Conservation (phyloP, 2,329 filamentous ascomycete species). For the Rutstroemia sp. region DNA sequence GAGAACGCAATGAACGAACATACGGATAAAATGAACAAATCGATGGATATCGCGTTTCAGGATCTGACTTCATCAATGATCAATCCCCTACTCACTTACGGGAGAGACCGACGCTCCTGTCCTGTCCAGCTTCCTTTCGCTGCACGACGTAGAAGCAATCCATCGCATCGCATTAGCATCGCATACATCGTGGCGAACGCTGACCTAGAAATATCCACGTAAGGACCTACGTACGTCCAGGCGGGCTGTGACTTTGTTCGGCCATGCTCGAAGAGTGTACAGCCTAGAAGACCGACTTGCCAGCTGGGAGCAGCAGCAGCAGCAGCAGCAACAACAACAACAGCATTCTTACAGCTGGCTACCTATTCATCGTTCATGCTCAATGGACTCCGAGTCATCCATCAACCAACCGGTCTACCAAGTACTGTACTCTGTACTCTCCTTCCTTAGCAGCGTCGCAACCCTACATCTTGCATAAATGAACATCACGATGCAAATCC, state of each 20-base stretch:
- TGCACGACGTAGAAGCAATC: neutral
- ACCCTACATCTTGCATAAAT: slow-evolving; percentile 6
- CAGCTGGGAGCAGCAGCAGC: too few species aligned
- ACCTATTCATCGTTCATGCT: too few species aligned
- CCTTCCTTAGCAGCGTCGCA: too few species aligned
- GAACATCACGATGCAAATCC: neutral
- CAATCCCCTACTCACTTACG: too few species aligned
- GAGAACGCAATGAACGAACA: neutral
- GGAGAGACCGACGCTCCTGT: too few species aligned
- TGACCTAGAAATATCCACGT: neutral
- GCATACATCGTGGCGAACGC: too few species aligned
- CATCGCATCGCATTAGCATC: too few species aligned
- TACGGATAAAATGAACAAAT: neutral
- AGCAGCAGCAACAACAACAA: too few species aligned
- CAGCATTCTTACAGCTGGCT: too few species aligned
- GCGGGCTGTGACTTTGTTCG: neutral
- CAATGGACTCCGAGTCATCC: too few species aligned
- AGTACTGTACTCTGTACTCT: too few species aligned
- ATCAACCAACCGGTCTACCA: too few species aligned
- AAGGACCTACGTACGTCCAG: neutral
- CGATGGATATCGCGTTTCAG: slow-evolving; percentile 1
- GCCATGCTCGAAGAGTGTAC: neutral
- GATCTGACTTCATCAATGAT: neutral
- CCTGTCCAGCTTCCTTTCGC: neutral
- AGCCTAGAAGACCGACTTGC: neutral